A percentile compares a stretch with the other conserved stretches of the same genome.
Conservation (phyloP, 495 filamentous ascomycete genomes). For the Copromyces sp. region DNA sequence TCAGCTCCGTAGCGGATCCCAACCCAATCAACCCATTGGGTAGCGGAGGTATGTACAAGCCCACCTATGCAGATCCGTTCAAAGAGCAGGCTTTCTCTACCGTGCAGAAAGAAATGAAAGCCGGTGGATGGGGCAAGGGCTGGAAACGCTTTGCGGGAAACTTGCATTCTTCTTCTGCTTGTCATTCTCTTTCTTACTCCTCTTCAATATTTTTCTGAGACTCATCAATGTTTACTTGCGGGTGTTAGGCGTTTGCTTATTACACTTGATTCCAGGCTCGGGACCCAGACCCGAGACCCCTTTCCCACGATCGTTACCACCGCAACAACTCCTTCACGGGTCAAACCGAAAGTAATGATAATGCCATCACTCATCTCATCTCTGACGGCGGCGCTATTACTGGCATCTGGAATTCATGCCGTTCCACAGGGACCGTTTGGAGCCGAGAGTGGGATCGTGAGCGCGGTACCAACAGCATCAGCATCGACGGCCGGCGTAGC, state of each 20-base stretch:
- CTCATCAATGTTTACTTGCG: not conserved
- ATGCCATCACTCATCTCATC: slow-evolving; percentile 15
- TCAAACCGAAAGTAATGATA: slow-evolving; percentile 14
- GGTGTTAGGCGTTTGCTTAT: not conserved
- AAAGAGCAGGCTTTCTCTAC: not conserved
- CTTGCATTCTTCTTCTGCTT: not conserved
- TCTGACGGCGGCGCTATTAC: slow-evolving; percentile 12
- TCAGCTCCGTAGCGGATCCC: not conserved
- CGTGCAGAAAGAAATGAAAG: not conserved
- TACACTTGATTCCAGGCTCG: not conserved
- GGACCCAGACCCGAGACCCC: not conserved
- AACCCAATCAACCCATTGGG: not conserved
- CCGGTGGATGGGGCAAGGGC: not conserved
- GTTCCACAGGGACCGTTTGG: slow-evolving; percentile 12
- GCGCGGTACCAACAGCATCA: not conserved
- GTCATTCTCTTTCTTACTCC: not conserved
- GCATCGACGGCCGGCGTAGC: not conserved
- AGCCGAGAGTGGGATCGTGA: not conserved
- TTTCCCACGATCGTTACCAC: not conserved
- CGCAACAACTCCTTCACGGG: not conserved
- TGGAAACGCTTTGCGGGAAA: not conserved
- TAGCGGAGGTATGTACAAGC: not conserved
- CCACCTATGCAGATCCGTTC: not conserved
- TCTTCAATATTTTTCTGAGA: not conserved
- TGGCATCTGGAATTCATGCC: slow-evolving; percentile 15